phyloP scores from a whole-genome alignment of 192 early-diverging fungal genomes.

The Gonapodya prolifera region DNA sequence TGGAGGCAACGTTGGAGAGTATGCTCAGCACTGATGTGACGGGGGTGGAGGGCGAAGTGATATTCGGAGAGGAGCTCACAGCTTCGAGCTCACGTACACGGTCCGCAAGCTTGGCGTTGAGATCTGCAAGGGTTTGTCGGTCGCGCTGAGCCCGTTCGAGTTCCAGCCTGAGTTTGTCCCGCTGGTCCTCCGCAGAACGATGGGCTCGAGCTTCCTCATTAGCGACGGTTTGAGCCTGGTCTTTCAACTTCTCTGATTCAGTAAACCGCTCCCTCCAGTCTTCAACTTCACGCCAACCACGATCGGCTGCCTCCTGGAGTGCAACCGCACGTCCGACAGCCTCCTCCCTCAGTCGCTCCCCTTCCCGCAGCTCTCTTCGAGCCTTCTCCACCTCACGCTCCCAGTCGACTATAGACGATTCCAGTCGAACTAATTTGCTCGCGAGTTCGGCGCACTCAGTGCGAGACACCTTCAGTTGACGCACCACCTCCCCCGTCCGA shows the following conservation, averaged over 20 bases:
- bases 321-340: background rate
- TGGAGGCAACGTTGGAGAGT: background rate
- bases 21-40: background rate
- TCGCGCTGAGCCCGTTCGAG: background rate
- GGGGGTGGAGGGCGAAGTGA: background rate
- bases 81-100: background rate
- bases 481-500: background rate
- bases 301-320: background rate
- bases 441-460: background rate
- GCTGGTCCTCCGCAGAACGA: background rate
- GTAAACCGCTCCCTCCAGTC: background rate
- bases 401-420: background rate
- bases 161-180: background rate
- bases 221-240: background rate
- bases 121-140: background rate
- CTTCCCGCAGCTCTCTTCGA: background rate
- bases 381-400: background rate
- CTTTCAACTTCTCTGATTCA: background rate
- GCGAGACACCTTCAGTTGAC: background rate
- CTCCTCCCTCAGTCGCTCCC: background rate
- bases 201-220: background rate
- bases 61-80: background rate
- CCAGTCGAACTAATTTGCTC: background rate
- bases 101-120: background rate
- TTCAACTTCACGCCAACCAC: background rate